Percentiles rank a stretch among this genome's conserved stretches.
These are phyloP conservation scores for Terfezia boudieri DNA, from an alignment of 495 filamentous ascomycete genomes.

Conservation along the genomic window DNA sequence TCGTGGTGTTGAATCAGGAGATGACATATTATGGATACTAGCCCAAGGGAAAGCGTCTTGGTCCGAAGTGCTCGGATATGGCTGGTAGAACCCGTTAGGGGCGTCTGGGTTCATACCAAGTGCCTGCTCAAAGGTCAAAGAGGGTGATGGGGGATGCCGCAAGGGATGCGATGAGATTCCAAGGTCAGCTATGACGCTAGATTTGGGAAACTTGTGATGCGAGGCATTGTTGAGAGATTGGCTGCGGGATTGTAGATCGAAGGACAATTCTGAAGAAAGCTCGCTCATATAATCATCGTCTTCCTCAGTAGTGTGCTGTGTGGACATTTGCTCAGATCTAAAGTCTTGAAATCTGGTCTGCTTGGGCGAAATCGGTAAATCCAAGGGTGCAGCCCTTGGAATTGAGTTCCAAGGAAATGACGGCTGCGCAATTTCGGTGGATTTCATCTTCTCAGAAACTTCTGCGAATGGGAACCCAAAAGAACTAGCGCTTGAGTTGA, in stretches of 20 bases:
- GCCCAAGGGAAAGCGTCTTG: background rate
- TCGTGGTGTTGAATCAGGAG: conserved; percentile 2
- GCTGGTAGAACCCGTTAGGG: conserved; percentile 10
- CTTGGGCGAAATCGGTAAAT: background rate
- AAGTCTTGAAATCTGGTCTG: background rate
- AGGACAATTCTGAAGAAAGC: conserved; percentile 59
- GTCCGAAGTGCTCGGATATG: conserved; percentile 2
- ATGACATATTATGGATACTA: background rate
- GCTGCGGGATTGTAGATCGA: conserved; percentile 28
- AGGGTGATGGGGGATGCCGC: conserved; percentile 53
- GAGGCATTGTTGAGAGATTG: background rate
- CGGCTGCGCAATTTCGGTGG: background rate
- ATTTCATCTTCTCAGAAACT: background rate
- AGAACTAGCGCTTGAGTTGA: conserved; percentile 1
- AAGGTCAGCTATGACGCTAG: conserved; percentile 26
- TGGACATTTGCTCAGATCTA: background rate
- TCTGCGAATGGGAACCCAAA: background rate
- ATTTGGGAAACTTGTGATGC: conserved; percentile 4
- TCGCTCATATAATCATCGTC: conserved; percentile 40
- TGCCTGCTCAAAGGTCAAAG: conserved; percentile 47
- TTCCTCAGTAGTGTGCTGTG: background rate
- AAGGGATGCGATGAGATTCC: conserved; percentile 42
- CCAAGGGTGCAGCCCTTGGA: background rate
- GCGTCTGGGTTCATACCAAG: conserved; percentile 25
- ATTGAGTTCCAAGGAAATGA: background rate